Base-by-base conservation (phyloP, 768 basidiomycete genomes). In the Boletus vinaceobasis region DNA sequence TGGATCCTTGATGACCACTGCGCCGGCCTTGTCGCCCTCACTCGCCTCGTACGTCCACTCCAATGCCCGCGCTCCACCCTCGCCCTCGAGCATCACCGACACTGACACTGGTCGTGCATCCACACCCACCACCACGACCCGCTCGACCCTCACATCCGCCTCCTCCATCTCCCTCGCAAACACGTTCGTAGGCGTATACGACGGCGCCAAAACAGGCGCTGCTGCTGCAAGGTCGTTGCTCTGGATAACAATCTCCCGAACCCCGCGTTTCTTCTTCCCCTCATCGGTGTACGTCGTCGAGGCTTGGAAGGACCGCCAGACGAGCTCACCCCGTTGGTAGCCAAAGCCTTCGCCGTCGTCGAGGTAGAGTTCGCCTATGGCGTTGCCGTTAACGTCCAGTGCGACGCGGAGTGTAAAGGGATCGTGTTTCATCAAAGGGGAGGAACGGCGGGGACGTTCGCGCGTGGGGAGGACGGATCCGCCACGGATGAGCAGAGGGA, bases 361-460 rank as follows among this genome's bases (percentile, higher is more conserved):
- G 52, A 96, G 81, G 72, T 98, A 99, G 36, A 99, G 78, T 65
- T 95, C 90, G 36, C 97, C 97, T 2, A 65, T 68, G 0, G 95
- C 95, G 31, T 59, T 65, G 27, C 73, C 71, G 1, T 74, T 65
- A 44, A 83, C 81, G 72, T 80, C 81, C 19, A 96, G 76, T 0
- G 93, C 91, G 23, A 96, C 80, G 52, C 88, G 85, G 37, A 98
- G 80, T 0, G 94, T 98, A 77, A 95, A 92, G 0, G 96, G 97
- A 67, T 99, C 97, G 50, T 77, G 73, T 74, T 86, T 90, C 90
- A 97, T 96, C 39, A 95, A 77, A 0, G 85, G 78, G 0, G 96
- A 91, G 1, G 96, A 80, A 2, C 94, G 82, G 37, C 97, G 79
- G 2, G 91, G 88, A 26, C 95, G 86, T 68, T 93, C 87, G 47